A percentile compares a stretch with the other conserved stretches of the same genome.
phyloP scores from a whole-genome alignment of 441 rosid genomes.

The Gossypium aridum region DNA sequence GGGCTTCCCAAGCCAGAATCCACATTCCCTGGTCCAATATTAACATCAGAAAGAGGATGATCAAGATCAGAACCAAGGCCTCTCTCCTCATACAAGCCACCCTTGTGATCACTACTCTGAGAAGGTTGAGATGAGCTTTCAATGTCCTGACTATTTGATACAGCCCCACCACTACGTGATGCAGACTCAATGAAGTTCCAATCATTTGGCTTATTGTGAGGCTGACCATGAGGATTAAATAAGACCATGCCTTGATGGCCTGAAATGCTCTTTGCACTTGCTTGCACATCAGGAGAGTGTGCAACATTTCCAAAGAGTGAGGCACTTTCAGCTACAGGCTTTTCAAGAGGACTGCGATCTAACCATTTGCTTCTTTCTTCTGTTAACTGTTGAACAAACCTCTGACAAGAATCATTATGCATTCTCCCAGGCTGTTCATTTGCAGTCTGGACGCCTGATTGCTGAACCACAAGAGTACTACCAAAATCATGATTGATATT shows the following conservation, averaged over 20 bases:
- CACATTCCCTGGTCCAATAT: conserved; percentile 27
- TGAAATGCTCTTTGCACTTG: conserved; percentile 26
- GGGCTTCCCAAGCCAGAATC: conserved; percentile 24
- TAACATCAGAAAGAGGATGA: conserved; percentile 33
- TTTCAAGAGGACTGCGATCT: conserved; percentile 36
- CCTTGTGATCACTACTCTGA: conserved; percentile 19
- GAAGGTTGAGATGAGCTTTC: conserved; percentile 33
- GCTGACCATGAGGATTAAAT: conserved; percentile 18
- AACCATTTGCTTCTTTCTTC: conserved; percentile 37
- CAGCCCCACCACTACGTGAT: conserved; percentile 19
- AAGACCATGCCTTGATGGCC: conserved; percentile 24
- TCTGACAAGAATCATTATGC: conserved; percentile 35
- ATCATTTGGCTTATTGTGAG: conserved; percentile 26
- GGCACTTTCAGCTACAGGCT: conserved; percentile 37
- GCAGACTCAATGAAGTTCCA: conserved; percentile 37
- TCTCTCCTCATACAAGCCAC: conserved; percentile 23
- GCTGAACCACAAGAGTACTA: conserved; percentile 24
- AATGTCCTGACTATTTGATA: conserved; percentile 30
- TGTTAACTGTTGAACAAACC: conserved; percentile 27
- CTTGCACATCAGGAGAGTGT: conserved; percentile 30
- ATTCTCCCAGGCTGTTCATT: conserved; percentile 35
- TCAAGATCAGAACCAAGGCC: conserved; percentile 34
- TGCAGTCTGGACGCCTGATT: conserved; percentile 23
- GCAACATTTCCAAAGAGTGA: conserved; percentile 33
- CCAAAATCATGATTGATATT: conserved; percentile 16